Percentiles rank a stretch among this genome's conserved stretches.
phyloP scores from a whole-genome alignment of 192 early-diverging fungal genomes.

The Radiomyces spectabilis region DNA sequence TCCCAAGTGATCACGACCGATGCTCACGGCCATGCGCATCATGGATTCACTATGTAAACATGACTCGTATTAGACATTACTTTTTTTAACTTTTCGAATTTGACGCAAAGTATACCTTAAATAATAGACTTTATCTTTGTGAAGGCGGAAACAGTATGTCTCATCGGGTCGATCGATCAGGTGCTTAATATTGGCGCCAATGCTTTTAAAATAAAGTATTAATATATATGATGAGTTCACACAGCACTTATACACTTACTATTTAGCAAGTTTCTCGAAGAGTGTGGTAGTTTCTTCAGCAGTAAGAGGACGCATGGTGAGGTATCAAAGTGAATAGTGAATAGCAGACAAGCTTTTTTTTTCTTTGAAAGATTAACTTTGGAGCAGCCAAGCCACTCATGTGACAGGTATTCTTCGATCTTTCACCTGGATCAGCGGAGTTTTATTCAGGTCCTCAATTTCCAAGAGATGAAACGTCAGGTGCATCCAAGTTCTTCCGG shows the following conservation, averaged over 20 bases:
- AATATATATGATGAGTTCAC: background rate
- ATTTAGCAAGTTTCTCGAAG: slow-evolving; percentile 97
- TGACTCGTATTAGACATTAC: background rate
- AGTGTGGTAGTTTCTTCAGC: slow-evolving; percentile 96
- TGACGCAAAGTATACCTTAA: slow-evolving; percentile 56
- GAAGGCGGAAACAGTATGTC: slow-evolving; percentile 93
- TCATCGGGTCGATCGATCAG: slow-evolving; percentile 94
- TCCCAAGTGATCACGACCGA: slow-evolving; percentile 81
- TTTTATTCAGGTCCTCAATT: too few species aligned
- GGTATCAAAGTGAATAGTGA: too few species aligned
- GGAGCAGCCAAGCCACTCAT: too few species aligned
- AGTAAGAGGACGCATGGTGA: slow-evolving; percentile 96
- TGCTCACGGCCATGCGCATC: slow-evolving; percentile 78
- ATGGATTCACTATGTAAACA: slow-evolving; percentile 60
- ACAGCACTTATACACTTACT: too few species aligned
- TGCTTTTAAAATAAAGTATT: slow-evolving; percentile 37
- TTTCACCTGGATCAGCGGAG: too few species aligned
- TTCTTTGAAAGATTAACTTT: too few species aligned
- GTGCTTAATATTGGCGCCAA: slow-evolving; percentile 93
- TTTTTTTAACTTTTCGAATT: background rate
- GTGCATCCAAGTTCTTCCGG: too few species aligned
- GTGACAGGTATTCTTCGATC: too few species aligned
- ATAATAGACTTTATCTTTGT: slow-evolving; percentile 95
- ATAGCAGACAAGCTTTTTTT: too few species aligned
- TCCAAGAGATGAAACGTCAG: too few species aligned